phyloP scores from a whole-genome alignment of 1,284 basidiomycete genomes.

The Papiliotrema fonsecae region DNA sequence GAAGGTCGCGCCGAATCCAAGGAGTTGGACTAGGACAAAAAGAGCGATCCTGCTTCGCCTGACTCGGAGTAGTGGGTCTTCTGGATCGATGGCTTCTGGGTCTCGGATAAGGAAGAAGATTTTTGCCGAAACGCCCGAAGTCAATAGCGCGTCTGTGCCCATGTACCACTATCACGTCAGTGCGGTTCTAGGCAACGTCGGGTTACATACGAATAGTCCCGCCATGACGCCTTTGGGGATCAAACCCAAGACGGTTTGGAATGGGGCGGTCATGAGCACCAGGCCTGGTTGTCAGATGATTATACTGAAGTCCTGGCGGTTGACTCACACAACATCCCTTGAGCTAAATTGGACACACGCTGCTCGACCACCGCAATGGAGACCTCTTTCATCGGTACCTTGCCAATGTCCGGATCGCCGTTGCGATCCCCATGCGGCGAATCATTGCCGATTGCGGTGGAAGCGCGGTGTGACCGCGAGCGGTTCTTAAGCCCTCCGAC shows the following conservation, averaged over 20 bases:
- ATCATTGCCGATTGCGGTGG: background rate
- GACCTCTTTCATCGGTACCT: slow-evolving; percentile 54
- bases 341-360: slow-evolving; percentile 77
- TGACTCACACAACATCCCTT: slow-evolving; percentile 67
- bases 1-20: slow-evolving; percentile 84
- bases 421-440: background rate
- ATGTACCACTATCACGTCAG: slow-evolving; percentile 65
- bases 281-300: slow-evolving; percentile 30
- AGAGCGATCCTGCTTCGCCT: slow-evolving; percentile 70
- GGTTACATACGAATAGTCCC: slow-evolving; percentile 52
- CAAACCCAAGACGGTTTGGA: slow-evolving; percentile 69
- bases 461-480: too few relatives aligned
- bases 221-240: slow-evolving; percentile 62
- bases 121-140: slow-evolving; percentile 79
- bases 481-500: background rate
- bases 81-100: slow-evolving; percentile 56
- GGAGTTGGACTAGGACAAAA: slow-evolving; percentile 73
- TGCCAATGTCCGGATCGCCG: background rate
- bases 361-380: slow-evolving; percentile 81
- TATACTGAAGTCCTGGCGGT: slow-evolving; percentile 3
- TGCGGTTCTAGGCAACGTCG: background rate
- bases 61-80: slow-evolving; percentile 69
- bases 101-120: slow-evolving; percentile 79
- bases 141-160: slow-evolving; percentile 73
- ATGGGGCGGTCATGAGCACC: slow-evolving; percentile 72